phyloP scores from a whole-genome alignment of 1,139 yeast genomes.

The Yamadazyma triangularis region DNA sequence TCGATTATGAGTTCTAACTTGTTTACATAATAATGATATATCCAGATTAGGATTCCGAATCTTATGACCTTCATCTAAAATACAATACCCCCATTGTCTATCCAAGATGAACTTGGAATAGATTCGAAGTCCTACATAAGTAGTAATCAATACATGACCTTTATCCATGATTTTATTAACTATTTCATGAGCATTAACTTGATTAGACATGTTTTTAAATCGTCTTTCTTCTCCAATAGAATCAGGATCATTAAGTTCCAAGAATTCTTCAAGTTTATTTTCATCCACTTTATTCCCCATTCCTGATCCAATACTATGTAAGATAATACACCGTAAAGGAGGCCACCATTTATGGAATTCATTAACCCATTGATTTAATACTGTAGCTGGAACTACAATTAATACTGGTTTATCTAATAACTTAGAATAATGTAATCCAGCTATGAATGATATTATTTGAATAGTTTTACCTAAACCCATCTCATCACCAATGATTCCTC shows the following conservation, averaged over 20 bases:
- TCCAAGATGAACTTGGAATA: constrained; percentile 70
- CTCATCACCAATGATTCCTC: constrained; percentile 96
- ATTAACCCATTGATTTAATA: constrained; percentile 91
- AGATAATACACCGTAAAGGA: constrained; percentile 75
- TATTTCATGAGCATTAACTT: constrained; percentile 39
- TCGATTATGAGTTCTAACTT: constrained; percentile 73
- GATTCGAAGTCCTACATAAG: constrained; percentile 83
- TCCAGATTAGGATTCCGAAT: constrained; percentile 92
- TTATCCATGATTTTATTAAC: constrained; percentile 47
- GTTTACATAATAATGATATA: constrained; percentile 81
- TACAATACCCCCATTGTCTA: constrained; percentile 82
- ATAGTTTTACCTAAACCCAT: constrained; percentile 98
- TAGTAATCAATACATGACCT: constrained; percentile 87
- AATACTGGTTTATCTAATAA: constrained; percentile 71
- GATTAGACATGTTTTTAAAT: constrained; percentile 25
- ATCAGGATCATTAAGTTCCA: constrained; percentile 45
- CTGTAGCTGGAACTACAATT: constrained; percentile 95
- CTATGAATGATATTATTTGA: constrained; percentile 84
- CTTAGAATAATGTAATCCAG: constrained; percentile 83
- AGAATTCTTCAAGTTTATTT: constrained; percentile 44
- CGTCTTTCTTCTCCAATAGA: constrained; percentile 25
- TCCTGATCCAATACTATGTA: constrained; percentile 92
- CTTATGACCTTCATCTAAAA: constrained; percentile 94
- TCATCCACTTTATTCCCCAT: constrained; percentile 52
- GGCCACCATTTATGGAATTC: constrained; percentile 99